Conservation (phyloP, 2,329 filamentous ascomycete genomes). For the Scedosporium apiospermum region DNA sequence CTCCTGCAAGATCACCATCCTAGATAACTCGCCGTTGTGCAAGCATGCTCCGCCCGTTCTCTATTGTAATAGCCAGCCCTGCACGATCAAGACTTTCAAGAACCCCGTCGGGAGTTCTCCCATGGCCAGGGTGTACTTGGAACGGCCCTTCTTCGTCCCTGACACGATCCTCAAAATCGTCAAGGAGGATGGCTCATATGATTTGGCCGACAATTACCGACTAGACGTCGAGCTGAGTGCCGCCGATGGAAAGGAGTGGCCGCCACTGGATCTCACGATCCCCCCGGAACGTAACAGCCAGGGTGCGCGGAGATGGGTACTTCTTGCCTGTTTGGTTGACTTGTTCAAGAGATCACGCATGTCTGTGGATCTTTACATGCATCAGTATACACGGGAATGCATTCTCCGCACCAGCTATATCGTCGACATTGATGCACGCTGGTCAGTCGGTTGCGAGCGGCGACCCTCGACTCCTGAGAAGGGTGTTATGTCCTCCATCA, state of each 20-base stretch:
- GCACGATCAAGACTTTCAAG: constrained; percentile 40
- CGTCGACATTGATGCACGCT: constrained; percentile 39
- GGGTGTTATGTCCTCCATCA: constrained; percentile 34
- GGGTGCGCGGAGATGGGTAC: constrained; percentile 6
- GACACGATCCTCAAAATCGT: constrained; percentile 41
- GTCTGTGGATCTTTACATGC: constrained; percentile 3
- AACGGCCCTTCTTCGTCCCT: constrained; percentile 41
- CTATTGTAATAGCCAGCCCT: constrained; percentile 45
- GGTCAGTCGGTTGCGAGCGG: constrained; percentile 26
- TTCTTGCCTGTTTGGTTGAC: constrained; percentile 7
- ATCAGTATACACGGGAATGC: constrained; percentile 7
- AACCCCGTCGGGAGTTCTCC: constrained; percentile 34
- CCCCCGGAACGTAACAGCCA: constrained; percentile 1
- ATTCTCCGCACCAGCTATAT: constrained; percentile 30
- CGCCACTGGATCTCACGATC: constrained; percentile 30
- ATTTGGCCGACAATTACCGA: constrained; percentile 39
- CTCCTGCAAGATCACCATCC: constrained; percentile 27
- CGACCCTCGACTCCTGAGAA: constrained; percentile 21
- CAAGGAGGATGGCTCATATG: constrained; percentile 35
- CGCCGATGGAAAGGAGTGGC: constrained; percentile 39
- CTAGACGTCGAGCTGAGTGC: constrained; percentile 44
- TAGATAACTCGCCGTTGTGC: constrained; percentile 22
- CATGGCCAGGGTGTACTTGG: constrained; percentile 37
- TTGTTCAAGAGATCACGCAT: constrained; percentile 6
- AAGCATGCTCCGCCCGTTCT: constrained; percentile 21